Conservation (phyloP, 305 asterid species). For the Rubia balearica region DNA sequence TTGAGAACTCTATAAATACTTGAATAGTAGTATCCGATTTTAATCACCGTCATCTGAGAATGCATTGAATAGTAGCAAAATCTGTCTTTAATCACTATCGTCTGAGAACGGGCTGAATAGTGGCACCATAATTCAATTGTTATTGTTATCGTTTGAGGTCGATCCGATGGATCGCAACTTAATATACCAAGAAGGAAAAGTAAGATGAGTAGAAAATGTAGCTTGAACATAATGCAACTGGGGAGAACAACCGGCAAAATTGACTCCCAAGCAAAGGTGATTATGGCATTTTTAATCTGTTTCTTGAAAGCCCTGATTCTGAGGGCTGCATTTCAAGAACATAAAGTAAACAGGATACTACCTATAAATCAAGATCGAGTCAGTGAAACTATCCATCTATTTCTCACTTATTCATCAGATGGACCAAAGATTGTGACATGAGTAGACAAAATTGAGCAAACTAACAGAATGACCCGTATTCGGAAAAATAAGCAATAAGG, state of each 20-base stretch:
- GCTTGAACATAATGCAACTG: background rate
- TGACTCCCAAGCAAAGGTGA: slow-evolving; percentile 14
- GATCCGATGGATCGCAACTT: too few species aligned
- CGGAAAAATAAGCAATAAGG: background rate
- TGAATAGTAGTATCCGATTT: too few species aligned
- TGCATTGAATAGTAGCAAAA: too few species aligned
- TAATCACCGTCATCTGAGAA: too few species aligned
- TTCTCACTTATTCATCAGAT: background rate
- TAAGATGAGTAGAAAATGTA: background rate
- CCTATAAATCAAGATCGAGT: background rate
- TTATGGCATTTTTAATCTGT: background rate
- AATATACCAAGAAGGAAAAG: background rate
- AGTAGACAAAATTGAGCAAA: background rate
- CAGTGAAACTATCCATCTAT: background rate
- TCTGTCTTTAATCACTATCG: too few species aligned
- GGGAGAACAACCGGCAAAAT: slow-evolving; percentile 3
- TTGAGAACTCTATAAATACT: too few species aligned
- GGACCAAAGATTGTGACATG: background rate
- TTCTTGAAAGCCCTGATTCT: background rate
- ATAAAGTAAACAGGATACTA: background rate
- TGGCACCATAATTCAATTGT: too few species aligned
- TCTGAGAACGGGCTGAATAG: too few species aligned
- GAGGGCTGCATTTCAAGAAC: background rate
- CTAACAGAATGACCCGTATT: background rate
- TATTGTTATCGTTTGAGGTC: too few species aligned